Conservation (phyloP, 2,329 filamentous ascomycete genomes). For the Nigrospora sphaerica region DNA sequence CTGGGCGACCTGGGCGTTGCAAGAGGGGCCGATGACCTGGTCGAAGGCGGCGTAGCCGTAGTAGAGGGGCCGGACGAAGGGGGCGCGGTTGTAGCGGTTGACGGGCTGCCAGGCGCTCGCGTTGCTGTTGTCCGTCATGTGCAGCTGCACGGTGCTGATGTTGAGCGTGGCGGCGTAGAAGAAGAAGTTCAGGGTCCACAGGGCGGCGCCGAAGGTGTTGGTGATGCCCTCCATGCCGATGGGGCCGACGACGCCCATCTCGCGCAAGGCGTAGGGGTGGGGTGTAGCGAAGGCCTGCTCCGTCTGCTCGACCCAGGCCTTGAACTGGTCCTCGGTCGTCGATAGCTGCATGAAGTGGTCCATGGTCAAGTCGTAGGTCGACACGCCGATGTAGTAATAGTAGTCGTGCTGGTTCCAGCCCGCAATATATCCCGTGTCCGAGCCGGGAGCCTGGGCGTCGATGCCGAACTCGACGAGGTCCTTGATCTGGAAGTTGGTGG, state of each 20-base stretch:
- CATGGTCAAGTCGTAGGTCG: slow-evolving; percentile 32
- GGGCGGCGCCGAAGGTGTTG: slow-evolving; percentile 39
- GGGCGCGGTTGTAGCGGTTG: slow-evolving; percentile 25
- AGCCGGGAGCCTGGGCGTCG: slow-evolving; percentile 23
- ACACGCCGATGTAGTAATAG: slow-evolving; percentile 43
- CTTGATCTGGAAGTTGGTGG: slow-evolving; percentile 38
- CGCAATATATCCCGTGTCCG: slow-evolving; percentile 23
- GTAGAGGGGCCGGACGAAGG: slow-evolving; percentile 40
- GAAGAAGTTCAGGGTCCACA: slow-evolving; percentile 46
- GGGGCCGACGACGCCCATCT: slow-evolving; percentile 43
- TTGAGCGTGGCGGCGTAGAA: slow-evolving; percentile 39
- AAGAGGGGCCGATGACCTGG: slow-evolving; percentile 35
- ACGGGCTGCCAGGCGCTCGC: slow-evolving; percentile 42
- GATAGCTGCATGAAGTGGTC: slow-evolving; percentile 35
- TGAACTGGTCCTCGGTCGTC: slow-evolving; percentile 38
- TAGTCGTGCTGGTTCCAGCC: slow-evolving; percentile 48
- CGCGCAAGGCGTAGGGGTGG: slow-evolving; percentile 39
- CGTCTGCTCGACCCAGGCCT: slow-evolving; percentile 36
- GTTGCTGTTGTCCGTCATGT: slow-evolving; percentile 47
- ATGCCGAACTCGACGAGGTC: slow-evolving; percentile 32
- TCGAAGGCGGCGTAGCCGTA: slow-evolving; percentile 43
- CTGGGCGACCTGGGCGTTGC: slow-evolving; percentile 33
- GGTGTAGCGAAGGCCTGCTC: slow-evolving; percentile 29
- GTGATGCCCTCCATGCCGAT: slow-evolving; percentile 37
- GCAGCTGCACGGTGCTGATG: slow-evolving; percentile 39